phyloP scores from a whole-genome alignment of 2,329 filamentous ascomycete genomes.

The Xylaria sp. region DNA sequence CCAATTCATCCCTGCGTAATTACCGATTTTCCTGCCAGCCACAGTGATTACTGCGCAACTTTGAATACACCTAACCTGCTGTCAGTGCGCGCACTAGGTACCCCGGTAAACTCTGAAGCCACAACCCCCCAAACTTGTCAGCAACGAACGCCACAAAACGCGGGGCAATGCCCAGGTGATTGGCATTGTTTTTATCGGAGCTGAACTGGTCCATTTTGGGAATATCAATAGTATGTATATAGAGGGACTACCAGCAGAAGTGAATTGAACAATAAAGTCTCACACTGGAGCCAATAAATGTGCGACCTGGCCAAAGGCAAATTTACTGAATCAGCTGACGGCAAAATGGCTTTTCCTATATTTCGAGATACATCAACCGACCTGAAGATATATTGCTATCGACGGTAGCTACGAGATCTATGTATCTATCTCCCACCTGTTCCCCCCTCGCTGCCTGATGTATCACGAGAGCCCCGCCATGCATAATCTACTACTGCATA shows the following conservation, averaged over 20 bases:
- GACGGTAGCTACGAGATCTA: neutral
- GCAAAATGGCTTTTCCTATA: neutral
- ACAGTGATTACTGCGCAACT: neutral
- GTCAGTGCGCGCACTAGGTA: neutral
- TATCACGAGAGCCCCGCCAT: constrained; percentile 24
- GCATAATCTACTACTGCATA: neutral
- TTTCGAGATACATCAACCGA: neutral
- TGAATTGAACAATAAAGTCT: neutral
- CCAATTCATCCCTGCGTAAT: neutral
- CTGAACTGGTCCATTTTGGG: neutral
- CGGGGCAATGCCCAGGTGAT: neutral
- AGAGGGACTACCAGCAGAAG: neutral
- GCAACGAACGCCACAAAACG: constrained; percentile 6
- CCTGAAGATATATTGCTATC: neutral
- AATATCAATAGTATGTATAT: neutral
- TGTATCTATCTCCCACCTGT: constrained; percentile 20
- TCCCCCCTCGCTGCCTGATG: constrained; percentile 12
- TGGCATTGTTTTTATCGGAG: neutral
- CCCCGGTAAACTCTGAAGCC: neutral
- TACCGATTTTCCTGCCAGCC: neutral
- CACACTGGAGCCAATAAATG: neutral
- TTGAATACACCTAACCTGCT: neutral
- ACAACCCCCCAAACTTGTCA: constrained; percentile 3
- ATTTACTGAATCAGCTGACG: neutral
- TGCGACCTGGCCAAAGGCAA: neutral